Evolutionary conservation across 306 rosid species (phyloP), one percentile per base, ranked within the genome.

Genomic region (Phaseolus lunatus): DNA sequence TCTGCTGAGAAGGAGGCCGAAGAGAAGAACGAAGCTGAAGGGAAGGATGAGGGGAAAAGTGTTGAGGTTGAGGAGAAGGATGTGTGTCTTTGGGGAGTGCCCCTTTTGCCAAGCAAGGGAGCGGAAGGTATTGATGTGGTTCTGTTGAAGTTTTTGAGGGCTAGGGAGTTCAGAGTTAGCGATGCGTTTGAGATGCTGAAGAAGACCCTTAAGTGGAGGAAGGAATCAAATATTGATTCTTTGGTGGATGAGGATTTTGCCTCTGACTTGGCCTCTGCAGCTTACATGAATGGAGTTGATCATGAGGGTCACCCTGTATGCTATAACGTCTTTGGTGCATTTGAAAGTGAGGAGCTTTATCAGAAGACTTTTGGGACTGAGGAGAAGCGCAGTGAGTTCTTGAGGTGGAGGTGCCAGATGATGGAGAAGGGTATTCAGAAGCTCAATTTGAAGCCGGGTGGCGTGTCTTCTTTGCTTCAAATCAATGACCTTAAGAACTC

Each of bases 401-500:
- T 85, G 75, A 77, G 90, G 29, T 87, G 90, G 90, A 87, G 90
- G 88, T 79, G 80, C 22, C 85, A 80, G 52, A 16, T 87, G 70
- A 85, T 85, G 88, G 90, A 87, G 82, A 85, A 80, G 68, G 86
- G 85, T 41, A 80, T 87, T 64, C 87, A 82, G 67, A 85, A 80
- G 65, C 75, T 87, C 1, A 73, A 65, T 75, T 77, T 87, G 65
- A 87, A 82, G 67, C 85, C 90, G 2, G 90, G 87, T 26, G 85
- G 90, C 70, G 78, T 77, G 3, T 63, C 88, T 54, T 84, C 90
- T 1, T 73, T 87, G 80, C 87, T 87, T 71, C 90, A 87, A 67
- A 65, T 87, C 75, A 87, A 73, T 66, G 83, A 87, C 49, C 85
- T 87, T 7, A 82, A 77, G 80, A 83, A 82, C 52, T 56, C 79